Base-by-base conservation (phyloP, 768 basidiomycete genomes). In the Lactarius evosmus region DNA sequence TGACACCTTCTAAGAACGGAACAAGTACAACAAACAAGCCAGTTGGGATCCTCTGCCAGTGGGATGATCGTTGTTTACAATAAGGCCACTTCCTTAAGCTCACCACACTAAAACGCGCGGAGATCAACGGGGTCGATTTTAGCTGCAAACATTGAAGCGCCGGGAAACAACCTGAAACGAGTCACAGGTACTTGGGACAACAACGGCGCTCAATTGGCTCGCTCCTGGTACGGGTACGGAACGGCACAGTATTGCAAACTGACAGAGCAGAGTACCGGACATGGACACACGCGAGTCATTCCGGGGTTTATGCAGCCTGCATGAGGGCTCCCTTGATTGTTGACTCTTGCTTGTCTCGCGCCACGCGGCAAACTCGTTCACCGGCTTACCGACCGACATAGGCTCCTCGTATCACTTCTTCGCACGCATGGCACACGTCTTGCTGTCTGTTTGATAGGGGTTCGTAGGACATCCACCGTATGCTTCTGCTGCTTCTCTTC, bases 401-500 rank as follows among this genome's bases (percentile, higher is more conserved):
- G n/a, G n/a, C n/a, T n/a, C n/a, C 46, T 25, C 25, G 22, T 49
- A 12, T 25, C n/a, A 49, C 46, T 49, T 49, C 46, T 49, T 49
- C 46, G 25, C 46, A 49, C 46, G 46, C 25, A 49, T 49, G 46
- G 46, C 46, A 49, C 46, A 49, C 46, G 46, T 46, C 44, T 12
- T 46, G 22, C 22, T 25, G 22, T 25, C 22, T 25, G 46, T 49
- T 25, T 49, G 46, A 49, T 49, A 49, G 46, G 46, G 25, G 25
- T 3, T 12, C 14, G 44, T 46, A 1, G 44, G 25, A 44, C 41
- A 22, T 46, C 44, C 44, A 46, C 44, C 16, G 12, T 49, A 8
- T 49, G 40, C 60, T 55, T 60, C 60, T 12, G 25, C 27, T 38
- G 30, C 60, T 55, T 62, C 61, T 62, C 61, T 62, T 57, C 38